Conservation (phyloP, 495 filamentous ascomycete species). For the Hamigera avellanea region DNA sequence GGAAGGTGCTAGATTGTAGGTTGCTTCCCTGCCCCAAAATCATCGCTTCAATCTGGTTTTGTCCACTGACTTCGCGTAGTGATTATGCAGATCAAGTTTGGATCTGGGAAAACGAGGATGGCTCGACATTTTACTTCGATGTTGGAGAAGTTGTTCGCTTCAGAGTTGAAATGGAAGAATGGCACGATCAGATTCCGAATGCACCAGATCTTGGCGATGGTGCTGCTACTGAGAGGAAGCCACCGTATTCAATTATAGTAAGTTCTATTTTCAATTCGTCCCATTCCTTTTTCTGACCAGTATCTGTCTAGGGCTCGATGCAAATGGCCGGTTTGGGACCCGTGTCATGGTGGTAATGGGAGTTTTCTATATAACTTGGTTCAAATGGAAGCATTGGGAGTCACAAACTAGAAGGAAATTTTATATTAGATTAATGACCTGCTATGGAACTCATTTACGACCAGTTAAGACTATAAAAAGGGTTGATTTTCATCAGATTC, state of each 20-base stretch:
- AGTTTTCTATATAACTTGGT: not conserved
- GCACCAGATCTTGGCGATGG: conserved; percentile 44
- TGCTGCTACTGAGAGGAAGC: conserved; percentile 36
- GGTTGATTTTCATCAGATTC: too few relatives aligned
- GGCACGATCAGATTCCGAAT: conserved; percentile 75
- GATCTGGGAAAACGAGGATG: conserved; percentile 67
- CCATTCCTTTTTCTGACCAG: not conserved
- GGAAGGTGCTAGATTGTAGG: conserved; percentile 63
- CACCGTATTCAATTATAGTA: conserved; percentile 60
- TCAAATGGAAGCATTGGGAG: not conserved
- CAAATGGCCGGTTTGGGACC: conserved; percentile 39
- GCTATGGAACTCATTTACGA: too few relatives aligned
- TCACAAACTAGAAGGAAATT: too few relatives aligned
- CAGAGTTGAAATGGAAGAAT: conserved; percentile 70
- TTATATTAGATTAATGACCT: too few relatives aligned
- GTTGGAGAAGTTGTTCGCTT: conserved; percentile 79
- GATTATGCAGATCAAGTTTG: conserved; percentile 63
- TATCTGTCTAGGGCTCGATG: conserved; percentile 41
- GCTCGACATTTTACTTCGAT: conserved; percentile 68
- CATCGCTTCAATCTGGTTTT: not conserved
- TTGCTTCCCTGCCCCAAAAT: conserved; percentile 2
- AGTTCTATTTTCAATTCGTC: conserved; percentile 10
- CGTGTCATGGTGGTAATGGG: conserved; percentile 36
- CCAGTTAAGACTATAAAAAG: too few relatives aligned
- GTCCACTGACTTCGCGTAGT: conserved; percentile 28